phyloP scores from a whole-genome alignment of 2,329 filamentous ascomycete genomes.

The Trichoderma brevicompactum region DNA sequence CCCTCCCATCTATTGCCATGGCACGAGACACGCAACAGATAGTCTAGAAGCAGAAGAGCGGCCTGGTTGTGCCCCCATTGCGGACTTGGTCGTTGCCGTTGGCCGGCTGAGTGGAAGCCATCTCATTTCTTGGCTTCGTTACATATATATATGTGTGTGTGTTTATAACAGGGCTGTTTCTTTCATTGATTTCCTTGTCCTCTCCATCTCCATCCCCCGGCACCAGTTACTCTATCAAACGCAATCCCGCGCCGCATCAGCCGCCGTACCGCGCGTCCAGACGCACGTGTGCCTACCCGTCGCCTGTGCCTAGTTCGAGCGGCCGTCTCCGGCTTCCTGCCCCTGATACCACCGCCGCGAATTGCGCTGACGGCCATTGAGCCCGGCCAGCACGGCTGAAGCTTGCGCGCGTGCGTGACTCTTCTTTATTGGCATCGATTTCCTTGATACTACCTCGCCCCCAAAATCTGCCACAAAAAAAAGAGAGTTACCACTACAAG shows the following conservation, averaged over 20 bases:
- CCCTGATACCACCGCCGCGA: constrained; percentile 13
- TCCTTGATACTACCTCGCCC: not conserved
- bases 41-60: not conserved
- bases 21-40: constrained; percentile 49
- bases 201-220: not conserved
- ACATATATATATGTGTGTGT: too few species aligned
- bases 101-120: not conserved
- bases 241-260: constrained; percentile 16
- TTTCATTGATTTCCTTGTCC: not conserved
- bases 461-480: not conserved
- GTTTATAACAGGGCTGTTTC: not conserved
- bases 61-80: not conserved
- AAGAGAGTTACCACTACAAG: too few species aligned
- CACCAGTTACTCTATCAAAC: not conserved
- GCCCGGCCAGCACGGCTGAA: constrained; percentile 15
- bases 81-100: not conserved
- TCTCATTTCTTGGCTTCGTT: too few species aligned
- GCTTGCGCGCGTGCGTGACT: not conserved
- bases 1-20: constrained; percentile 45
- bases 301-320: constrained; percentile 23
- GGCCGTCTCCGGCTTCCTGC: constrained; percentile 17
- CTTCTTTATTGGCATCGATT: not conserved
- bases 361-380: constrained; percentile 21
- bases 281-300: constrained; percentile 17
- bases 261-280: constrained; percentile 9